These are phyloP conservation scores for Xylaria sp. DNA, from an alignment of 2,329 filamentous ascomycete genomes.

Conservation along the genomic window DNA sequence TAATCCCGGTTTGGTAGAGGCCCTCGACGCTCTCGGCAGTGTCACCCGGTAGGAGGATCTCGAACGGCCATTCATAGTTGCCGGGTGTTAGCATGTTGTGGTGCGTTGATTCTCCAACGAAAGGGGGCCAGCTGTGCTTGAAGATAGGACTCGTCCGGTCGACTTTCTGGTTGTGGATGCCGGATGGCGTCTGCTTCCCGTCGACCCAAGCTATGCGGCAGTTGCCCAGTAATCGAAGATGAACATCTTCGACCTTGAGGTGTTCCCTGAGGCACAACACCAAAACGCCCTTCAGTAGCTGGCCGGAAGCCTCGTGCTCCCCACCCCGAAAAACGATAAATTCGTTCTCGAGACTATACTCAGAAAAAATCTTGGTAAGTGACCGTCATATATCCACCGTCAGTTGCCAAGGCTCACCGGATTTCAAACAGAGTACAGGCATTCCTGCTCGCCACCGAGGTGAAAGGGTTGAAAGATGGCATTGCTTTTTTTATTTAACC, in stretches of 20 bases:
- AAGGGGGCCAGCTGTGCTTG: slow-evolving; percentile 69
- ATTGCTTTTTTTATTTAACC: slow-evolving; percentile 47
- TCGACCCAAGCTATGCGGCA: slow-evolving; percentile 67
- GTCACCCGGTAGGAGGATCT: slow-evolving; percentile 70
- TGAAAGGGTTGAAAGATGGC: slow-evolving; percentile 61
- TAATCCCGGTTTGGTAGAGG: slow-evolving; percentile 80
- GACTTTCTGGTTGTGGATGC: slow-evolving; percentile 61
- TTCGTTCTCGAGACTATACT: slow-evolving; percentile 70
- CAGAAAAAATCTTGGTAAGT: slow-evolving; percentile 23
- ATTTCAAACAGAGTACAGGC: slow-evolving; percentile 61
- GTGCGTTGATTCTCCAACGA: slow-evolving; percentile 60
- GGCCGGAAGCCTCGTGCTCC: slow-evolving; percentile 75
- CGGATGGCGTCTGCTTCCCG: slow-evolving; percentile 51
- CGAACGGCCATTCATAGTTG: slow-evolving; percentile 85
- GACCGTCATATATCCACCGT: slow-evolving; percentile 3
- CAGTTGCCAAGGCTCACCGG: slow-evolving; percentile 47
- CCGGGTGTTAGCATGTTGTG: slow-evolving; percentile 66
- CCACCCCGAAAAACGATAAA: slow-evolving; percentile 78
- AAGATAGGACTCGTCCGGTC: slow-evolving; percentile 64
- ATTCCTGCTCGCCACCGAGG: slow-evolving; percentile 53
- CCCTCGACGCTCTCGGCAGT: slow-evolving; percentile 90
- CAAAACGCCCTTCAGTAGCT: slow-evolving; percentile 72
- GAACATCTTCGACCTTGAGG: slow-evolving; percentile 72
- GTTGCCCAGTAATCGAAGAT: slow-evolving; percentile 70
- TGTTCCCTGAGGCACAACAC: slow-evolving; percentile 73